Conservation (phyloP, 306 rosid species). For the Abrus precatorius region DNA sequence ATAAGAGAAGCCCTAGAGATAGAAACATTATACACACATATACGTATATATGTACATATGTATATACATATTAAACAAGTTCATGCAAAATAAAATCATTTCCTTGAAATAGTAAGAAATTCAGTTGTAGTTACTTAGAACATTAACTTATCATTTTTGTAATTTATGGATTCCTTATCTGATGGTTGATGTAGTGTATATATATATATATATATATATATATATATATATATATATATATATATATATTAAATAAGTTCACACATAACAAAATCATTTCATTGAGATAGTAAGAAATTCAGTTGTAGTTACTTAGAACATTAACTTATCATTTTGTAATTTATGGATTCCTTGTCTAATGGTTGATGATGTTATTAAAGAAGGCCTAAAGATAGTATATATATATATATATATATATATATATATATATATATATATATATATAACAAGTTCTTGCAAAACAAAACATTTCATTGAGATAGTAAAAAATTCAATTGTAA, state of each 20-base stretch:
- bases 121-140: conserved; percentile 13
- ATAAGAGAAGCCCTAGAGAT: not conserved
- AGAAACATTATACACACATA: no score
- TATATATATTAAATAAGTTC: no score
- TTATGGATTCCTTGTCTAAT: not conserved
- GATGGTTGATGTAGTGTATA: conserved; percentile 1
- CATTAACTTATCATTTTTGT: conserved; percentile 23
- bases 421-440: no score
- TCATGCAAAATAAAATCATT: conserved; percentile 11
- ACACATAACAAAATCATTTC: not conserved
- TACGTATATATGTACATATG: no score
- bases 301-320: conserved; percentile 13
- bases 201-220: no score
- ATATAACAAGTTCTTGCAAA: no score
- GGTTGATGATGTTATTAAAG: not conserved
- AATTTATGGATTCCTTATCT: not conserved
- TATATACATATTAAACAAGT: not conserved
- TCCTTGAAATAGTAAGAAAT: not conserved
- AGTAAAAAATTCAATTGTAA: not conserved
- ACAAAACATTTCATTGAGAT: not conserved
- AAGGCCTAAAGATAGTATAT: no score
- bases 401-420: no score
- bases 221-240: no score
- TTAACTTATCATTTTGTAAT: conserved; percentile 15
- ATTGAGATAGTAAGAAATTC: not conserved